These are phyloP conservation scores for Phylloporus sp. DNA, from an alignment of 768 basidiomycete species.

Conservation along the genomic window DNA sequence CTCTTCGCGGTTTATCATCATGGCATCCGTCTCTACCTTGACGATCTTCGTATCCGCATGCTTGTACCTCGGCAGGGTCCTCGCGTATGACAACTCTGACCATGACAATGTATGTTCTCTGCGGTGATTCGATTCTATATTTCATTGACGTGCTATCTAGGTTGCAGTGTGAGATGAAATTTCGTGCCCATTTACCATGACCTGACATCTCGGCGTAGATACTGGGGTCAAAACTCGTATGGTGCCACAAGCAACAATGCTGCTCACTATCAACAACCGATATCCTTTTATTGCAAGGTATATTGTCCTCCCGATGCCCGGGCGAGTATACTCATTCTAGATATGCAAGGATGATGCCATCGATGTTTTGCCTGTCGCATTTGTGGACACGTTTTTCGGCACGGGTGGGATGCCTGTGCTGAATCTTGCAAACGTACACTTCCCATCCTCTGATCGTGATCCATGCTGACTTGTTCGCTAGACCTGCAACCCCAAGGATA, in stretches of 20 bases:
- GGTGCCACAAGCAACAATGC: constrained; percentile 52
- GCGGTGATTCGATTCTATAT: not conserved
- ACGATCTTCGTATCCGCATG: constrained; percentile 1
- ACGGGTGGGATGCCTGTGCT: constrained; percentile 59
- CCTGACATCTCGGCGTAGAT: constrained; percentile 35
- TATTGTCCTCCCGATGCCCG: constrained; percentile 10
- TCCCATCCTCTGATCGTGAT: not conserved
- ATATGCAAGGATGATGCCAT: constrained; percentile 54
- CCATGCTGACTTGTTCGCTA: constrained; percentile 11
- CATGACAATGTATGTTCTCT: constrained; percentile 57
- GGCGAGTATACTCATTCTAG: constrained; percentile 1
- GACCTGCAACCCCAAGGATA: constrained; percentile 41
- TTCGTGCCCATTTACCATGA: not conserved
- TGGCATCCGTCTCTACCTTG: constrained; percentile 9
- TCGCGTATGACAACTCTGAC: constrained; percentile 52
- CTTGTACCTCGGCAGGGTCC: constrained; percentile 14
- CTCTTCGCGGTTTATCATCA: constrained; percentile 3
- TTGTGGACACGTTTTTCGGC: constrained; percentile 63
- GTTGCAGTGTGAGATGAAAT: constrained; percentile 47
- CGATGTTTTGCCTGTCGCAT: constrained; percentile 68
- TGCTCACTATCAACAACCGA: constrained; percentile 55
- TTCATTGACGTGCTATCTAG: constrained; percentile 29
- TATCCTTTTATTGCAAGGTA: constrained; percentile 64
- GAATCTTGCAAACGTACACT: constrained; percentile 62
- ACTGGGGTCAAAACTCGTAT: constrained; percentile 77